Evolutionary conservation across 306 rosid genomes (phyloP), one percentile per base, ranked within the genome.

Genomic region (Chamaecrista fasciculata): DNA sequence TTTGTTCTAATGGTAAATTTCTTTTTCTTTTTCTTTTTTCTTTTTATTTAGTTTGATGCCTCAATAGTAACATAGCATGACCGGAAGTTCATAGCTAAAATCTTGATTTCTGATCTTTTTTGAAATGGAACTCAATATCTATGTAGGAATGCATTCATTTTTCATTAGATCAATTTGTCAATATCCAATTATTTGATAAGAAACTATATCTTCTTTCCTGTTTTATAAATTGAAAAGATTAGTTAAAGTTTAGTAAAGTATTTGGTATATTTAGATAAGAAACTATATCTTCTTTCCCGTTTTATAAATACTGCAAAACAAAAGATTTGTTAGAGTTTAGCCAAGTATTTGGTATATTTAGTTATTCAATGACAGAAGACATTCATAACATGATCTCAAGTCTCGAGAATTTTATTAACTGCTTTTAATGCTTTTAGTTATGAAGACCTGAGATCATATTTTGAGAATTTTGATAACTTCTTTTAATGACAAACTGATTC

Each of bases 1-100:
- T 76, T 70, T 52, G 80, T 87, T 80, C 78, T 92, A 72, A 89
- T 92, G 98, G 98, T 86, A 78, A 84, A 87, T 8, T n/a, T 21
- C 6, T 6, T 25, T 60, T 14, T 12, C 53, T 62, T 53, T 69
- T 44, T 15, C n/a, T n/a, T n/a, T n/a, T n/a, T n/a, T n/a, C n/a
- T n/a, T n/a, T n/a, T n/a, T 34, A 3, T 21, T n/a, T 14, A 18
- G 6, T 69, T 21, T 20, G 36, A 62, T 74, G 49, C 26, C 66
- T 55, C 55, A 18, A 31, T 64, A 48, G 24, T 51, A 52, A 33
- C 36, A 16, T 8, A 36, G 36, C 6, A 58, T 51, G 60, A 52
- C 23, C 63, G 20, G 6, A 19, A 36, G 23, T 34, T 15, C 69
- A 31, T 63, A 53, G 36, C 23, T 44, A 29, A 28, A 16, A 46